A percentile compares a stretch with the other conserved stretches of the same genome.
These are phyloP conservation scores for Boletus sensibilis DNA, from an alignment of 768 basidiomycete species.

Conservation along the genomic window DNA sequence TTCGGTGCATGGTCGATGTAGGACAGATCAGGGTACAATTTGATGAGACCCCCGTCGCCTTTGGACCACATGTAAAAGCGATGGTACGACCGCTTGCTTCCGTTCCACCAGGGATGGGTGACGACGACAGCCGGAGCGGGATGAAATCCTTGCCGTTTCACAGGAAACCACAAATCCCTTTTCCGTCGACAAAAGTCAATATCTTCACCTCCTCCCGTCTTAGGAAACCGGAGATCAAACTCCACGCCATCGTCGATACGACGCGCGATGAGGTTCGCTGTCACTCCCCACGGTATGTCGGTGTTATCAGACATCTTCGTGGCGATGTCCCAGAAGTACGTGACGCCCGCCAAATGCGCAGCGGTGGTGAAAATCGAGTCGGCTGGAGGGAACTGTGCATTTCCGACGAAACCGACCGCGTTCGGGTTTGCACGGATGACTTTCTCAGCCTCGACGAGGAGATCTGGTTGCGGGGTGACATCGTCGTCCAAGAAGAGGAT, in stretches of 20 bases:
- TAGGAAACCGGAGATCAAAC: conserved; percentile 51
- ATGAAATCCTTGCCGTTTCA: conserved; percentile 42
- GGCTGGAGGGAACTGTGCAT: conserved; percentile 47
- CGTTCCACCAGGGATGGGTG: conserved; percentile 59
- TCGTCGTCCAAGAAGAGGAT: conserved; percentile 63
- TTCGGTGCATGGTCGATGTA: conserved; percentile 50
- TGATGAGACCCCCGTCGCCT: conserved; percentile 54
- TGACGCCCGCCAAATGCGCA: conserved; percentile 54
- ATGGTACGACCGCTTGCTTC: conserved; percentile 45
- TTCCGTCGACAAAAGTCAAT: conserved; percentile 58
- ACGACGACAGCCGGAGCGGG: conserved; percentile 50
- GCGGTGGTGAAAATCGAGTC: conserved; percentile 51
- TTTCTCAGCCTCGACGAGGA: conserved; percentile 48
- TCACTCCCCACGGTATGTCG: conserved; percentile 63
- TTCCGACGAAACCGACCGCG: conserved; percentile 57
- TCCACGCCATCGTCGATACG: conserved; percentile 45
- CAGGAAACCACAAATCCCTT: conserved; percentile 36
- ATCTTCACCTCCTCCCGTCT: conserved; percentile 65
- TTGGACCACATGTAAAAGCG: conserved; percentile 59
- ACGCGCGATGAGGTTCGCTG: conserved; percentile 55
- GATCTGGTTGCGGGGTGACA: conserved; percentile 39
- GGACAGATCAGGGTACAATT: conserved; percentile 44
- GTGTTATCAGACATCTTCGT: conserved; percentile 38
- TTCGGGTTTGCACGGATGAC: conserved; percentile 45
- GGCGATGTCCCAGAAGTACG: conserved; percentile 64